Conservation (phyloP, 2,329 filamentous ascomycete genomes). For the Monilinia fructicola region DNA sequence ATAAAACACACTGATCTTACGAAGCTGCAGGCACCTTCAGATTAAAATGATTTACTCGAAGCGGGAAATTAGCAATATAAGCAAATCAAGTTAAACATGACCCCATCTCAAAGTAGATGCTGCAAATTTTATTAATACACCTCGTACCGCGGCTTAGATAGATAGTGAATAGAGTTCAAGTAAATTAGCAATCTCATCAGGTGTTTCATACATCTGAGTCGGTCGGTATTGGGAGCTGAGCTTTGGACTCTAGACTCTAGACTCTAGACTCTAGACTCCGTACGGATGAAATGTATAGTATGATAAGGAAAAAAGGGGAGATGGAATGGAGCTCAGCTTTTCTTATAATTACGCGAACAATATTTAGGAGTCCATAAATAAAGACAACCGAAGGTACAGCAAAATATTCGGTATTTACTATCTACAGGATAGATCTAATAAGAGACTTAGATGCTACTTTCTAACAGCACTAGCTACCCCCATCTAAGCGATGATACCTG, state of each 20-base stretch:
- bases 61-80: background rate
- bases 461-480: slow-evolving; percentile 12
- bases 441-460: slow-evolving; percentile 5
- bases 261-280: no score
- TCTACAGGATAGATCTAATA: slow-evolving; percentile 13
- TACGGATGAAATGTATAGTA: no score
- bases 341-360: no score
- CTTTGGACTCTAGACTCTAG: no score
- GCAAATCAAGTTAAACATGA: background rate
- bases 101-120: background rate
- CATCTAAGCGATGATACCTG: background rate
- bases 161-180: no score
- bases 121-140: background rate
- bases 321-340: no score
- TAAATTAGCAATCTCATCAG: no score
- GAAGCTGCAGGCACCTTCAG: background rate
- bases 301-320: no score
- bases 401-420: background rate
- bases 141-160: no score
- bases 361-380: background rate
- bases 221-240: no score
- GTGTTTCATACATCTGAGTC: no score
- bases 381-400: background rate
- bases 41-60: background rate
- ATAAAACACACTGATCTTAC: background rate